Base-by-base conservation (phyloP, 345 rosid genomes). In the Microcos paniculata region DNA sequence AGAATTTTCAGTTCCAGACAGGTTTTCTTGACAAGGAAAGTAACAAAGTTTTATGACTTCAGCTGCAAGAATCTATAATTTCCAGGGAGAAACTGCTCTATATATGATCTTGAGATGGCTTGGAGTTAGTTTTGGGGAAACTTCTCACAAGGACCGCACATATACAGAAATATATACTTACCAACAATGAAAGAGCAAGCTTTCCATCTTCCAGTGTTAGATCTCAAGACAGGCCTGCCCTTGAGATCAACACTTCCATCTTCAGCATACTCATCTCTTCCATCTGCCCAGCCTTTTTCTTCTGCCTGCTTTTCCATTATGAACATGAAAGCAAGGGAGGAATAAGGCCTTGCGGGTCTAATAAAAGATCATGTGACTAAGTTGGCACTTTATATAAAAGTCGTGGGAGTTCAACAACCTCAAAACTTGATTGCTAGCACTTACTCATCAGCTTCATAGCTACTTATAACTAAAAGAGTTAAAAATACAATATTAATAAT, bases 121-220 rank as follows among this genome's bases (percentile, higher is more conserved):
- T 57, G 62, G 62, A 58, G 28, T 12, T 35, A 35, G 2, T 35
- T 19, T 16, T 35, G 15, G 16, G 31, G 4, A 35, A 35, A 35
- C 30, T 59, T 59, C 30, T 57, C n/a, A n/a, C n/a, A n/a, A n/a
- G n/a, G 11, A 53, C 19, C 58, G 57, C n/a, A 52, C 57, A 52
- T 52, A 6, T 55, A 55, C 18, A 30, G 10, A 3, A 15, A 61
- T 14, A 2, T 51, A 1, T 51, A 49, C 83, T 58, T 81, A 85
- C 90, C 89, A 1, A 86, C 82, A 52, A 90, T 84, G 80, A 90
- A 90, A 76, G 85, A 86, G 63, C 88, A 85, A 51, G 92, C 91
- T 78, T 24, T 83, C 92, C 92, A 90, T 78, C 85, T 75, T 0
- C 92, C 91, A 6, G 91, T 87, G 3, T 77, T 81, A 38, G 87